Percentiles rank a stretch among this genome's conserved stretches.
These are phyloP conservation scores for Cucurbita argyrosperma DNA, from an alignment of 306 rosid species.

Conservation along the genomic window DNA sequence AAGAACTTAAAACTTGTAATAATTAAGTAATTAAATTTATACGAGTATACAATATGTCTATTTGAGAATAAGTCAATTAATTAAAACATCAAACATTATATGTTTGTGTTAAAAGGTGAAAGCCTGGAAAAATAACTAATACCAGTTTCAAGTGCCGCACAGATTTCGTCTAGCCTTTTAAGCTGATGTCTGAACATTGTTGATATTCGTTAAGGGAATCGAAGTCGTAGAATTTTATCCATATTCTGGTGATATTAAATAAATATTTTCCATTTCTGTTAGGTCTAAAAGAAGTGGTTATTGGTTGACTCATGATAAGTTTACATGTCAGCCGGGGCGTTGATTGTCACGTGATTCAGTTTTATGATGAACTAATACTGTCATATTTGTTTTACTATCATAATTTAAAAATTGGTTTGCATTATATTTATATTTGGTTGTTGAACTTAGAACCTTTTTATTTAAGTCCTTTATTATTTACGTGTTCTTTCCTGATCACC, in stretches of 20 bases:
- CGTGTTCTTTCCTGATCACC: too few relatives aligned
- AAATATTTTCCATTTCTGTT: neutral
- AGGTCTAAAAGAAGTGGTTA: neutral
- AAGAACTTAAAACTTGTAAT: neutral
- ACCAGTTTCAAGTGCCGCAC: neutral
- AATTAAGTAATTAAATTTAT: too few relatives aligned
- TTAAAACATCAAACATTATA: too few relatives aligned
- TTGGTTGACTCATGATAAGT: neutral
- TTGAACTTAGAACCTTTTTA: too few relatives aligned
- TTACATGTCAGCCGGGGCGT: neutral
- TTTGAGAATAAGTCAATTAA: too few relatives aligned
- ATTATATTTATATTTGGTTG: too few relatives aligned
- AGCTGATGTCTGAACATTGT: neutral
- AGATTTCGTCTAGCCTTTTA: neutral
- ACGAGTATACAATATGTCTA: neutral
- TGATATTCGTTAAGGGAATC: neutral
- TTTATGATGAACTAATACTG: neutral
- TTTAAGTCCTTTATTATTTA: too few relatives aligned
- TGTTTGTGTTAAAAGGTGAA: too few relatives aligned
- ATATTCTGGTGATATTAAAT: neutral
- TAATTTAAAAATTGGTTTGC: neutral
- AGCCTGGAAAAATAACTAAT: too few relatives aligned
- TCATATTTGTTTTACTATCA: neutral
- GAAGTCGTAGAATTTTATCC: neutral
- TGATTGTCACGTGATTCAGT: neutral